A percentile compares a stretch with the other conserved stretches of the same genome.
Evolutionary conservation across 129 eudicot species (phyloP).

Genomic region (Pittosporum tobira): DNA sequence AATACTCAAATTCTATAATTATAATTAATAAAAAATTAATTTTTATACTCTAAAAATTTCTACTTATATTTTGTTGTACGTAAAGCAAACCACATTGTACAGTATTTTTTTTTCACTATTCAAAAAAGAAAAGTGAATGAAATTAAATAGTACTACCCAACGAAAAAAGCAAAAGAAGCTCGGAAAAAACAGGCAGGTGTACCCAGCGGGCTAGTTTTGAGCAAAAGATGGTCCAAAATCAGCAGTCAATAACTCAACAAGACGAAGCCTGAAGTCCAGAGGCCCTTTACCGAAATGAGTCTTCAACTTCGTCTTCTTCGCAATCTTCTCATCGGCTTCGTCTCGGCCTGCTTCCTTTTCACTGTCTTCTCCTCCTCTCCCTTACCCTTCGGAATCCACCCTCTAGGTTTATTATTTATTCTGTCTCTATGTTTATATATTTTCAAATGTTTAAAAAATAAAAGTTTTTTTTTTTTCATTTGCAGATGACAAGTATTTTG

Average conservation of each 20-base stretch:
- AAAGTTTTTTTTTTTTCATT: conserved; percentile 10
- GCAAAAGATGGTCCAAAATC: too few species aligned
- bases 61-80: too few species aligned
- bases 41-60: too few species aligned
- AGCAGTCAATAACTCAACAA: background rate
- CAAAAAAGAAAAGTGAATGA: too few species aligned
- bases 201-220: too few species aligned
- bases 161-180: too few species aligned
- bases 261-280: background rate
- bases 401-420: conserved; percentile 45
- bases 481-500: conserved; percentile 68
- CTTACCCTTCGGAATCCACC: conserved; percentile 64
- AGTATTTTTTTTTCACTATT: too few species aligned
- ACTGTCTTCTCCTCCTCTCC: conserved; percentile 20
- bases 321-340: background rate
- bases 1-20: too few species aligned
- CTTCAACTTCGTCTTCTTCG: background rate
- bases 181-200: too few species aligned
- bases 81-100: too few species aligned
- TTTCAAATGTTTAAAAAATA: background rate
- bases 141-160: too few species aligned
- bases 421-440: background rate
- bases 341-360: conserved; percentile 7
- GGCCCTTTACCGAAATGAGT: background rate
- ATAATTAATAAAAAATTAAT: too few species aligned